Percentiles rank a stretch among this genome's conserved stretches.
phyloP scores from a whole-genome alignment of 1,284 basidiomycete genomes.

The Cyathus pygmaeus region DNA sequence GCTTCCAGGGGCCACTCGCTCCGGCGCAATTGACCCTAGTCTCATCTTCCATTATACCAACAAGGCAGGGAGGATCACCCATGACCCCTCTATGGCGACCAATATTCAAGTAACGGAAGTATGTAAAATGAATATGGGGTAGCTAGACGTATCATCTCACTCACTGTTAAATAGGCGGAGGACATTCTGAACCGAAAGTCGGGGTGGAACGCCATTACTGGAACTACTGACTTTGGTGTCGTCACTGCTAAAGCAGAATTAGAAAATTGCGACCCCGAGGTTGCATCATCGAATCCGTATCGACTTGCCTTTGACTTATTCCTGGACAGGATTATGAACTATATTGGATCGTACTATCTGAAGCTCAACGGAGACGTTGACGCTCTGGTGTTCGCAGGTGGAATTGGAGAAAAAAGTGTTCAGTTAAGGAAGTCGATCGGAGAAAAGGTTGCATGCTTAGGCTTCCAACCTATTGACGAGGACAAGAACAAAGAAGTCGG shows the following conservation, averaged over 20 bases:
- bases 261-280: constrained; percentile 21
- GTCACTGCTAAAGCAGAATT: constrained; percentile 60
- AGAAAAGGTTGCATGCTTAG: constrained; percentile 65
- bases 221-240: constrained; percentile 80
- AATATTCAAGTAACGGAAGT: constrained; percentile 74
- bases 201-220: constrained; percentile 80
- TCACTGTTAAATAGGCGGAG: constrained; percentile 71
- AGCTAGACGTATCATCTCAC: not conserved
- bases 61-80: constrained; percentile 64
- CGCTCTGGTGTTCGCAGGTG: constrained; percentile 86
- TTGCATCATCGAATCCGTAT: constrained; percentile 40
- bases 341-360: constrained; percentile 78
- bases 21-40: constrained; percentile 84
- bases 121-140: constrained; percentile 1
- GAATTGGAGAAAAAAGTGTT: constrained; percentile 81
- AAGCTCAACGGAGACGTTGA: constrained; percentile 76
- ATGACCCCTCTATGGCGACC: constrained; percentile 56
- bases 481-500: constrained; percentile 47
- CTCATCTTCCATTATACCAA: constrained; percentile 88
- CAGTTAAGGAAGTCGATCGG: constrained; percentile 69
- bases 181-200: constrained; percentile 80
- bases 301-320: constrained; percentile 79
- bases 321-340: constrained; percentile 78
- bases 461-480: constrained; percentile 63
- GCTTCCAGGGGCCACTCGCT: constrained; percentile 87